These are phyloP conservation scores for Fomitopsis serialis DNA, from an alignment of 768 basidiomycete genomes.

Conservation along the genomic window DNA sequence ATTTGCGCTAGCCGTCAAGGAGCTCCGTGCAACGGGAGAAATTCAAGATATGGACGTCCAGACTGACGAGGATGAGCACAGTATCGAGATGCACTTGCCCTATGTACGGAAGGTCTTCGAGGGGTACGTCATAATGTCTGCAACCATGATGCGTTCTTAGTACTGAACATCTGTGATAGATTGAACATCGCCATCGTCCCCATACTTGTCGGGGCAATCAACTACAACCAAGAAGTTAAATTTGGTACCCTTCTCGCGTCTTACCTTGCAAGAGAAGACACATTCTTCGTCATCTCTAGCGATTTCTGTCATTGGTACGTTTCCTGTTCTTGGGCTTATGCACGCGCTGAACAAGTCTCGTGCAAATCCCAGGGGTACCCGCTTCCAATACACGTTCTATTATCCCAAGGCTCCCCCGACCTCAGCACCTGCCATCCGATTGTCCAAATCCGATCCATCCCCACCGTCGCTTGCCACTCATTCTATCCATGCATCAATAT, in stretches of 20 bases:
- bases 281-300: slow-evolving; percentile 86
- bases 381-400: slow-evolving; percentile 87
- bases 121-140: slow-evolving; percentile 40
- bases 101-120: slow-evolving; percentile 83
- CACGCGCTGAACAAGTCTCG: too few relatives aligned
- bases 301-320: slow-evolving; percentile 97
- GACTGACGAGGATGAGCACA: slow-evolving; percentile 92
- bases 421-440: slow-evolving; percentile 39
- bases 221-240: slow-evolving; percentile 47
- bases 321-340: background rate
- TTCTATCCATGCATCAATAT: slow-evolving; percentile 82
- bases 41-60: slow-evolving; percentile 63
- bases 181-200: slow-evolving; percentile 81
- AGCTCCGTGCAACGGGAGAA: slow-evolving; percentile 57
- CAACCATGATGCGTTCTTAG: background rate
- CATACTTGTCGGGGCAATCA: slow-evolving; percentile 81
- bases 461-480: slow-evolving; percentile 38
- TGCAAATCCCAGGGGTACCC: slow-evolving; percentile 66
- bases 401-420: slow-evolving; percentile 58
- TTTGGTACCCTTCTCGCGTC: slow-evolving; percentile 76
- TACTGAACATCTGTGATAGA: slow-evolving; percentile 31
- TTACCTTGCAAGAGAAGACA: slow-evolving; percentile 72
- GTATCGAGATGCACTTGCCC: slow-evolving; percentile 96
- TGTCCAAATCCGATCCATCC: slow-evolving; percentile 36
- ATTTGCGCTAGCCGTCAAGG: slow-evolving; percentile 50